Conservation (phyloP, 352 stramenopile genomes). For the Pythium grandisporangium region DNA sequence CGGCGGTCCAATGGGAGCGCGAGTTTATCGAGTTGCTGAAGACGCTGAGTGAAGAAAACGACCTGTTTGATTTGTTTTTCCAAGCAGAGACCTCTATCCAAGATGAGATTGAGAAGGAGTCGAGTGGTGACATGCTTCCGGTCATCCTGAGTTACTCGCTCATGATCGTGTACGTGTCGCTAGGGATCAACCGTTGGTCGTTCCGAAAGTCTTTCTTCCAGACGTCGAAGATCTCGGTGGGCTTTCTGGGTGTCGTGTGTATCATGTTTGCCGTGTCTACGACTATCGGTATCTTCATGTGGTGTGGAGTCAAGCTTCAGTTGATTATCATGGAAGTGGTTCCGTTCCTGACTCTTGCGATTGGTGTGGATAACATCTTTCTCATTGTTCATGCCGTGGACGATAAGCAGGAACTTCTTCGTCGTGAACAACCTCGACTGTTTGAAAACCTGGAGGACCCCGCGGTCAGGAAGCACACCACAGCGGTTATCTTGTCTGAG, state of each 20-base stretch:
- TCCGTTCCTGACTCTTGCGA: conserved; percentile 52
- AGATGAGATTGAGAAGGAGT: conserved; percentile 50
- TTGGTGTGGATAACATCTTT: conserved; percentile 70
- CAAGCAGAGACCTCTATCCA: conserved; percentile 42
- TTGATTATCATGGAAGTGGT: conserved; percentile 62
- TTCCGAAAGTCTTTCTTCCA: conserved; percentile 38
- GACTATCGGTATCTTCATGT: conserved; percentile 63
- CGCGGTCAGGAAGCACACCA: conserved; percentile 36
- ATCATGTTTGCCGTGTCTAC: conserved; percentile 49
- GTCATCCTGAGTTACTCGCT: conserved; percentile 44
- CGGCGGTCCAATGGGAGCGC: conserved; percentile 59
- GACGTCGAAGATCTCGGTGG: conserved; percentile 50
- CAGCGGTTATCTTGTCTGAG: conserved; percentile 36
- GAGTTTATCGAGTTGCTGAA: conserved; percentile 55
- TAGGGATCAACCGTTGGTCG: conserved; percentile 60
- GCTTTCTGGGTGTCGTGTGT: conserved; percentile 52
- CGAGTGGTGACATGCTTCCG: conserved; percentile 32
- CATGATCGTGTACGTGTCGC: conserved; percentile 59
- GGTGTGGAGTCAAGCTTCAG: conserved; percentile 49
- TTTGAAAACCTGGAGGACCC: conserved; percentile 43
- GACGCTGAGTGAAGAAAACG: conserved; percentile 26
- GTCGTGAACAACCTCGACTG: conserved; percentile 30
- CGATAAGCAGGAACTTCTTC: conserved; percentile 32
- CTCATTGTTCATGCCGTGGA: conserved; percentile 48
- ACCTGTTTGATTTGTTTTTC: conserved; percentile 59